These are phyloP conservation scores for Hyaloperonospora brassicae DNA, from an alignment of 352 stramenopile genomes.

Conservation along the genomic window DNA sequence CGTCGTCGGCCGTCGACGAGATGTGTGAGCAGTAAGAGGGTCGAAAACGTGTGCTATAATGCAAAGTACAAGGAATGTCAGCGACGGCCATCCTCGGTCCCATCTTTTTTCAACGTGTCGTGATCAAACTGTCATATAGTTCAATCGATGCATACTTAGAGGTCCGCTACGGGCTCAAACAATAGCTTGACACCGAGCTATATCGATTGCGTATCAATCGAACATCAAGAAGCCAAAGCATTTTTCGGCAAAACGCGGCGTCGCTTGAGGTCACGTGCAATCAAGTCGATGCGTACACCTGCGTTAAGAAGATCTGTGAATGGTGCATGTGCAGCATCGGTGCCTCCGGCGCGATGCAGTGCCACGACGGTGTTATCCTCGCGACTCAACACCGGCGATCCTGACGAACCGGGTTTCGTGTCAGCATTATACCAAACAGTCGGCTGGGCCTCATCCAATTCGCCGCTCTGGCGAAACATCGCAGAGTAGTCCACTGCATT, in stretches of 20 bases:
- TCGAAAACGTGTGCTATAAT: too few relatives aligned
- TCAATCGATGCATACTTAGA: too few relatives aligned
- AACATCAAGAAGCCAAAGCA: conserved; percentile 8
- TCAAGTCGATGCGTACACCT: conserved; percentile 27
- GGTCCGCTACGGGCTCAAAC: too few relatives aligned
- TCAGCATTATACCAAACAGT: conserved; percentile 63
- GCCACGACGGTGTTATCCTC: conserved; percentile 59
- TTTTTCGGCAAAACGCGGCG: conserved; percentile 21
- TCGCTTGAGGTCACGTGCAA: conserved; percentile 21
- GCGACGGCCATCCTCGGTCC: too few relatives aligned
- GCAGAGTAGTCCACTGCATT: conserved; percentile 3
- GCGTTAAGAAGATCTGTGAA: conserved; percentile 23
- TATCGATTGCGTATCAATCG: not conserved
- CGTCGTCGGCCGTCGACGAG: too few relatives aligned
- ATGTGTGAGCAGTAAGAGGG: too few relatives aligned
- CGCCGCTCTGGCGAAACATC: conserved; percentile 10
- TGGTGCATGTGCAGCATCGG: conserved; percentile 31
- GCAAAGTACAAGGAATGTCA: too few relatives aligned
- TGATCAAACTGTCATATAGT: too few relatives aligned
- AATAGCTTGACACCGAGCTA: not conserved
- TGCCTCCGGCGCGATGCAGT: conserved; percentile 47
- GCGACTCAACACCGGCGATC: conserved; percentile 48
- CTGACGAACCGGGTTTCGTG: conserved; percentile 56
- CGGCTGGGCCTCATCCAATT: conserved; percentile 21
- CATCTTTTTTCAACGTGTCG: too few relatives aligned